Base-by-base conservation (phyloP, 2,329 filamentous ascomycete genomes). In the Pyricularia pennisetigena region DNA sequence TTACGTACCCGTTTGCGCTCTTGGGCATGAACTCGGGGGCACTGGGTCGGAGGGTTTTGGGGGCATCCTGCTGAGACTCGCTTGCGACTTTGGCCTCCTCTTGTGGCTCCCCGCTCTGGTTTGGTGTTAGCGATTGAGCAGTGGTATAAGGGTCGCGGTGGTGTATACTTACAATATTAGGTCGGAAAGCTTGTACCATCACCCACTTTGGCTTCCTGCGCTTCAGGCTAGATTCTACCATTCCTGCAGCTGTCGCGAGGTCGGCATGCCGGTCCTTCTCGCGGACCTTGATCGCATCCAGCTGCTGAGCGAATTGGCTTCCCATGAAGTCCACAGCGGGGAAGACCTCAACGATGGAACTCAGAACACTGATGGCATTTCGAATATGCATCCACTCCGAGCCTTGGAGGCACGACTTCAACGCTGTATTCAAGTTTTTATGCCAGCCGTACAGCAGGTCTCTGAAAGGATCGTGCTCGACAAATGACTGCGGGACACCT, bases 351-450 rank as follows among this genome's bases (percentile, higher is more conserved):
- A 92, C 86, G 65, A 97, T 84, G 12, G 87, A 85, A 76, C 95
- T 96, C 69, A 99, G 83, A 4, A 98, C 85, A 69, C 91, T 95
- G 72, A 98, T 96, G 63, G 93, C 93, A 76, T 99, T 99, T 68
- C 94, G 89, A 75, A 98, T 97, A 77, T 97, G 94, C 90, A 97
- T 97, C 86, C 95, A 99, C 78, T 98, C 94, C 35, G 87, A 88
- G 30, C 90, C 90, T 23, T 88, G 87, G 64, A 99, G 83, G 76
- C 94, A 97, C 54, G 86, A 85, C 76, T 93, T 94, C 68, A 99
- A 82, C 2, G 94, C 92, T 66, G 82, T 86, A 73, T 90, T 91
- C 62, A 99, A 81, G 71, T 91, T 88, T 73, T 90, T 88, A 78
- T 99, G 96, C 93, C 94, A 98, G 73, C 92, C 91, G 81, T 91